phyloP scores from a whole-genome alignment of 192 early-diverging fungal species.

The Backusella tarrabulga region DNA sequence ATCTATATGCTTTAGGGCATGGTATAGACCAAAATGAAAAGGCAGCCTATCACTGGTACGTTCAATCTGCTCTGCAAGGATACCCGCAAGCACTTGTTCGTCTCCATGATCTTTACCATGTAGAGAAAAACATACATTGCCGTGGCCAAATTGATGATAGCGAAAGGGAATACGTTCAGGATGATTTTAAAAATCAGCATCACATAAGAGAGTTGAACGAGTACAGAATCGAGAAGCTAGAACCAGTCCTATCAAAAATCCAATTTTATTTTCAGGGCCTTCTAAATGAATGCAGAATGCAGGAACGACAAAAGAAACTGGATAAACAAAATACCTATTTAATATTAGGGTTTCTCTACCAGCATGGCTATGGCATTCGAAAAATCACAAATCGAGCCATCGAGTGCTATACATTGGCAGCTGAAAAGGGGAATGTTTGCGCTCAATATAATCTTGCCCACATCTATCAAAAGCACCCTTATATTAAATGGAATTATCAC shows the following conservation, averaged over 20 bases:
- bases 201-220: not conserved
- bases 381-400: not conserved
- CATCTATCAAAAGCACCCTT: not conserved
- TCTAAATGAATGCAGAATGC: not conserved
- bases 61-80: not conserved
- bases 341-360: not conserved
- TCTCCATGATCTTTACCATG: not conserved
- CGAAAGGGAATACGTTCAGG: not conserved
- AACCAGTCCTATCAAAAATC: not conserved
- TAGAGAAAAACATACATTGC: not conserved
- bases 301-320: not conserved
- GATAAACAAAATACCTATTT: not conserved
- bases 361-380: not conserved
- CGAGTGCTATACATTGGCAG: not conserved
- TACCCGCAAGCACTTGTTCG: not conserved
- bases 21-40: not conserved
- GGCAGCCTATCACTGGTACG: not conserved
- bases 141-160: not conserved
- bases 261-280: not conserved
- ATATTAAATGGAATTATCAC: not conserved
- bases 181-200: not conserved
- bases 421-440: not conserved
- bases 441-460: not conserved
- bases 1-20: not conserved
- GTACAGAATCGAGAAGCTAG: not conserved